Evolutionary conservation across 2,329 filamentous ascomycete species (phyloP), one percentile per base, ranked within the genome.

Genomic region (Trichoderma breve): DNA sequence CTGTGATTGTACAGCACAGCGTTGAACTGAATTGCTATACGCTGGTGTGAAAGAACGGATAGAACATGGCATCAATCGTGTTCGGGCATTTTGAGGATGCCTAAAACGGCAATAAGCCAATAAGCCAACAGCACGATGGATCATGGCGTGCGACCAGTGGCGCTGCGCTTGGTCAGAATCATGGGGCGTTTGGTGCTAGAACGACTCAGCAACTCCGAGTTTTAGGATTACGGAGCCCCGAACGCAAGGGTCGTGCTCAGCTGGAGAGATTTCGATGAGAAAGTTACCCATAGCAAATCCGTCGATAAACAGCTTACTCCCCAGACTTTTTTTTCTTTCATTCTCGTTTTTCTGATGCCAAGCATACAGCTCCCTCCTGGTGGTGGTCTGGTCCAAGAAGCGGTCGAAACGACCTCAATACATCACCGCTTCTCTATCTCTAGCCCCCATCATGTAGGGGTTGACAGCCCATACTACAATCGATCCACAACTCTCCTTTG

Each of bases 271-370:
- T 58, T 68, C 47, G 57, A 15, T 24, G 43, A 39, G 64, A 32
- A 8, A 24, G 21, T n/a, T 57, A 26, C 47, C 64, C 64, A 67
- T 55, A 18, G 24, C 34, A 57, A 67, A 67, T 51, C 53, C n/a
- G 53, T 32, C 64, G 64, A 57, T 55, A 67, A 67, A 57, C 64
- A 57, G 64, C 64, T 32, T 67, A 69, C 57, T 26, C 57, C 66
- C 66, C 66, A 43, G 39, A 53, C 21, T 24, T 68, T 26, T 47
- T 24, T 7, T 6, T 32, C 7, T 18, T 30, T 60, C 34, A 34
- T 32, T 12, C 8, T 26, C 39, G 30, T 12, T 15, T 30, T 60
- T 34, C 9, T 1, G 14, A 12, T 1, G n/a, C n/a, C 18, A 34
- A 24, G 9, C 26, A 21, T 32, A 30, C 28, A 12, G 9, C 43